phyloP scores from a whole-genome alignment of 2,329 filamentous ascomycete species.

The Fusarium sterilihyphosum region DNA sequence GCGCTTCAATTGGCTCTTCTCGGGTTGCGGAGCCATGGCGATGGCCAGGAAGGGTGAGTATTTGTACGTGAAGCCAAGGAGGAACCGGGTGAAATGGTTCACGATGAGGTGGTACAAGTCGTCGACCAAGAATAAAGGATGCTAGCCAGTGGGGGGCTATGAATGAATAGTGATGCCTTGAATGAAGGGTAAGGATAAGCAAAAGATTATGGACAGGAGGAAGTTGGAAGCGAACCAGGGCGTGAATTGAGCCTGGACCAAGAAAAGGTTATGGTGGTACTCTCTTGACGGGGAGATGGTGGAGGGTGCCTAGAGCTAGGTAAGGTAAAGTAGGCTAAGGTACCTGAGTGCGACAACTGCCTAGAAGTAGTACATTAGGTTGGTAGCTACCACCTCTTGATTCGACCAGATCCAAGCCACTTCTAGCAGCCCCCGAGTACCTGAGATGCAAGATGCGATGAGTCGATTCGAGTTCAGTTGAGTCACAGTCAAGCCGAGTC shows the following conservation, averaged over 20 bases:
- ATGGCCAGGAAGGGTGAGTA: constrained; percentile 32
- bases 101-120: constrained; percentile 17
- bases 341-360: constrained; percentile 34
- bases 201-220: constrained; percentile 21
- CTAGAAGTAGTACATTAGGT: constrained; percentile 21
- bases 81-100: constrained; percentile 21
- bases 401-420: constrained; percentile 32
- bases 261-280: constrained; percentile 40
- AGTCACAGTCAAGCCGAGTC: constrained; percentile 14
- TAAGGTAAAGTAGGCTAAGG: constrained; percentile 14
- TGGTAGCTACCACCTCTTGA: not conserved
- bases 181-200: constrained; percentile 1
- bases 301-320: constrained; percentile 32
- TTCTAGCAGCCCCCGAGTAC: constrained; percentile 18
- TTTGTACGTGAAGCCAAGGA: constrained; percentile 31
- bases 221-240: constrained; percentile 27
- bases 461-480: constrained; percentile 5
- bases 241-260: constrained; percentile 41
- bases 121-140: not conserved
- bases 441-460: not conserved
- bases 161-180: constrained; percentile 38
- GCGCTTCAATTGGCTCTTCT: constrained; percentile 89
- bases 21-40: constrained; percentile 67
- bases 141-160: constrained; percentile 22
- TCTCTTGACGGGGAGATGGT: constrained; percentile 35